Conservation (phyloP, 2,329 filamentous ascomycete species). For the Thielaviopsis populi region DNA sequence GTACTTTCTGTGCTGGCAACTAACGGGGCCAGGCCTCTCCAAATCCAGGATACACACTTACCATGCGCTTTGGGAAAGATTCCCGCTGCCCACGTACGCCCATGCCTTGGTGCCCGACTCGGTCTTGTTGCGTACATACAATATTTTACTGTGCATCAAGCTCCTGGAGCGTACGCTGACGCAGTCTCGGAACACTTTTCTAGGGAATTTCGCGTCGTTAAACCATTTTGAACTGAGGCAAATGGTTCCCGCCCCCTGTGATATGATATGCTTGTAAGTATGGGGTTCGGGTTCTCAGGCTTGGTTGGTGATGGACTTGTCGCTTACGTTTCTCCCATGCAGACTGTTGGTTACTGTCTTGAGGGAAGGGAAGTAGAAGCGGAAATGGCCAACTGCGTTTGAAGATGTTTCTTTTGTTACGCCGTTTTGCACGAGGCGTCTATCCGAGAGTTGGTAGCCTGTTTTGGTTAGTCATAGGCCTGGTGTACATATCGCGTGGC, state of each 20-base stretch:
- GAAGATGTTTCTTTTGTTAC: constrained; percentile 4
- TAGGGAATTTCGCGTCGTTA: constrained; percentile 53
- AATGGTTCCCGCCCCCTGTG: constrained; percentile 66
- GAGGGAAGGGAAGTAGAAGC: constrained; percentile 67
- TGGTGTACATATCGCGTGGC: not conserved
- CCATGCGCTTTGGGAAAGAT: constrained; percentile 88
- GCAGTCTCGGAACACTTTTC: constrained; percentile 57
- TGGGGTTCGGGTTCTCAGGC: no score
- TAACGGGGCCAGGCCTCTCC: not conserved
- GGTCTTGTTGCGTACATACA: constrained; percentile 31
- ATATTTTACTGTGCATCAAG: constrained; percentile 77
- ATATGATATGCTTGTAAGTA: not conserved
- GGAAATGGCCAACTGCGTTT: constrained; percentile 36
- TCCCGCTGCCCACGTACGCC: constrained; percentile 81
- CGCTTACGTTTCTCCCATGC: constrained; percentile 43
- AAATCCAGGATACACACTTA: constrained; percentile 29
- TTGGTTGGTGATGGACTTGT: not conserved
- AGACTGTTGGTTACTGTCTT: constrained; percentile 51
- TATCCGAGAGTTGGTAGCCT: constrained; percentile 26
- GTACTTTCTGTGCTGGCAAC: not conserved
- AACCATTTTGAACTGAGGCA: constrained; percentile 64
- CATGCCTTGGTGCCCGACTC: constrained; percentile 36
- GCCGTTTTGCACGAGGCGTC: constrained; percentile 25
- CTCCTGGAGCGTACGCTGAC: constrained; percentile 54
- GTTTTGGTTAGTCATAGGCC: not conserved